phyloP scores from a whole-genome alignment of 2,329 filamentous ascomycete species.

The Thelonectria discophora region DNA sequence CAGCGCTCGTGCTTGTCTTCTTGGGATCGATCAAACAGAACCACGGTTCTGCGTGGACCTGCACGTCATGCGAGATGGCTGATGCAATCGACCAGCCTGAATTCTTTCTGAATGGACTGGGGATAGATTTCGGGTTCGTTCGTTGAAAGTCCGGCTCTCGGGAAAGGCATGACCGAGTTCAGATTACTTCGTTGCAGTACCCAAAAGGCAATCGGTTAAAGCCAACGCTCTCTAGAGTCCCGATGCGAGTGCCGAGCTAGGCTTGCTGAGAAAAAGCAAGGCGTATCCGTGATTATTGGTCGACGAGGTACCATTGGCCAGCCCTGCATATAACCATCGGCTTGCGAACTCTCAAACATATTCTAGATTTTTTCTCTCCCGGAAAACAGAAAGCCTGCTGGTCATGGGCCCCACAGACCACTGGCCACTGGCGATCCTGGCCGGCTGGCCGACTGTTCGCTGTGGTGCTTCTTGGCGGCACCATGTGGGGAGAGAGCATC shows the following conservation, averaged over 20 bases:
- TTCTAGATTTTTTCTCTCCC: slow-evolving; percentile 42
- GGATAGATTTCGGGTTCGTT: neutral
- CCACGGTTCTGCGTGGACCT: no score
- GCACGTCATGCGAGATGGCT: no score
- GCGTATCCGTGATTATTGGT: slow-evolving; percentile 13
- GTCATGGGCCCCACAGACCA: slow-evolving; percentile 27
- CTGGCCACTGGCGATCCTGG: slow-evolving; percentile 33
- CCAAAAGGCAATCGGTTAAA: neutral
- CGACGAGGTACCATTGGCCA: slow-evolving; percentile 10
- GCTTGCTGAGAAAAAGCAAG: slow-evolving; percentile 29
- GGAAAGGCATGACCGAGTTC: neutral
- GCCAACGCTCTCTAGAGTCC: neutral
- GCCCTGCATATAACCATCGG: slow-evolving; percentile 22
- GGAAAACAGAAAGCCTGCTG: slow-evolving; percentile 23
- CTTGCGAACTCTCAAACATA: slow-evolving; percentile 24
- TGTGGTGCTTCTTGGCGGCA: slow-evolving; percentile 23
- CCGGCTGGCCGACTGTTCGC: slow-evolving; percentile 16
- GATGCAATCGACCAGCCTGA: no score
- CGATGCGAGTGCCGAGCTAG: no score
- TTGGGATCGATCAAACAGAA: no score
- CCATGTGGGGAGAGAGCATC: slow-evolving; percentile 21
- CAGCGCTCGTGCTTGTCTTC: no score
- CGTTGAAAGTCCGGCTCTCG: neutral
- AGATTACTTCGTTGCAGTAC: neutral
- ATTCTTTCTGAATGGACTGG: neutral